phyloP scores from a whole-genome alignment of 2,329 filamentous ascomycete genomes.

The Xylaria arbuscula region DNA sequence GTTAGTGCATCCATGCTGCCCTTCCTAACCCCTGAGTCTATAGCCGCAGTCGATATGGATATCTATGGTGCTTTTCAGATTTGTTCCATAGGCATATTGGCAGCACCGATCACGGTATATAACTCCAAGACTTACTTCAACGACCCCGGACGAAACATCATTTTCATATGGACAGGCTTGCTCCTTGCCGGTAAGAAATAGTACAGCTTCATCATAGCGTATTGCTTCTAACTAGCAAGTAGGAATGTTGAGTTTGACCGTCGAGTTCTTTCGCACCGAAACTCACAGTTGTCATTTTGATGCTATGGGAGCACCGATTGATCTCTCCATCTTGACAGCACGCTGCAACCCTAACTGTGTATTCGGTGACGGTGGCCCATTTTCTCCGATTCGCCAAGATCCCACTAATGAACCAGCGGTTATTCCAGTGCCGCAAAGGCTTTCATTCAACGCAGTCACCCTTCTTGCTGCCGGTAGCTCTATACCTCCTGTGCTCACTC shows the following conservation, averaged over 20 bases:
- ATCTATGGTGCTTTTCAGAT: slow-evolving; percentile 75
- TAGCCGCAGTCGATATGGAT: slow-evolving; percentile 74
- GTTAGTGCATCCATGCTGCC: slow-evolving; percentile 9
- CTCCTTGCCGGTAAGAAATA: slow-evolving; percentile 64
- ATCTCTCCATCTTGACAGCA: slow-evolving; percentile 42
- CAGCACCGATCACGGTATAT: slow-evolving; percentile 70
- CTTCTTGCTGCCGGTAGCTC: slow-evolving; percentile 73
- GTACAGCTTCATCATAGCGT: neutral
- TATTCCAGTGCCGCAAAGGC: slow-evolving; percentile 64
- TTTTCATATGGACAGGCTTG: slow-evolving; percentile 73
- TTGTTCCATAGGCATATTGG: slow-evolving; percentile 73
- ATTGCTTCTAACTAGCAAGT: slow-evolving; percentile 1
- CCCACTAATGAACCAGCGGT: slow-evolving; percentile 71
- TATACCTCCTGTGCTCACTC: slow-evolving; percentile 70
- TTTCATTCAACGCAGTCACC: slow-evolving; percentile 70
- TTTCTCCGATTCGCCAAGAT: slow-evolving; percentile 65
- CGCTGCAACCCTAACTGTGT: slow-evolving; percentile 62
- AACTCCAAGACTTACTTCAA: slow-evolving; percentile 73
- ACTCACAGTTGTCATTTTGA: slow-evolving; percentile 57
- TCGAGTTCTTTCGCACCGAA: slow-evolving; percentile 71
- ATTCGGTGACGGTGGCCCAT: slow-evolving; percentile 56
- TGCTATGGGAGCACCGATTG: slow-evolving; percentile 52
- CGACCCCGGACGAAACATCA: slow-evolving; percentile 70
- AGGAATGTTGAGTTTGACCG: slow-evolving; percentile 69
- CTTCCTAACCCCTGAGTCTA: slow-evolving; percentile 13